Conservation (phyloP, 2,329 filamentous ascomycete species). For the Aspergillus pseudotamarii region DNA sequence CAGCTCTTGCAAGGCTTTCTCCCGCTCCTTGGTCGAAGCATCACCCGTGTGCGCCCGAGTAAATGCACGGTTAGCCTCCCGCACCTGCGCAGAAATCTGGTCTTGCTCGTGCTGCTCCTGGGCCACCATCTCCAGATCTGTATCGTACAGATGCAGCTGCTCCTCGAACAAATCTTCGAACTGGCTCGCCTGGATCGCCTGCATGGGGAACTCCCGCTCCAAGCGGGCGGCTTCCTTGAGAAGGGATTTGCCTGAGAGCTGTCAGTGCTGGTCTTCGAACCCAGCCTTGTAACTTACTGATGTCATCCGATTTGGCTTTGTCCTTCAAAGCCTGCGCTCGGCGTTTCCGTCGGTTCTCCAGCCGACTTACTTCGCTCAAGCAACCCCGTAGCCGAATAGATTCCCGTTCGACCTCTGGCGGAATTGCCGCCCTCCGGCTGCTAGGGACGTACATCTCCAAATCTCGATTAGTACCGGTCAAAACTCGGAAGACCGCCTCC, state of each 20-base stretch:
- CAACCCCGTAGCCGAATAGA: slow-evolving; percentile 75
- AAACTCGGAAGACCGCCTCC: slow-evolving; percentile 72
- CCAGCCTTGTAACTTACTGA: slow-evolving; percentile 56
- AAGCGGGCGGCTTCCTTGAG: slow-evolving; percentile 80
- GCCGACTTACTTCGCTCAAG: slow-evolving; percentile 80
- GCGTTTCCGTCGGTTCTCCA: slow-evolving; percentile 78
- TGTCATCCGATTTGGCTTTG: slow-evolving; percentile 83
- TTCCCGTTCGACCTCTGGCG: slow-evolving; percentile 77
- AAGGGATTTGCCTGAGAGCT: slow-evolving; percentile 66
- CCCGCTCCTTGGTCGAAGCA: slow-evolving; percentile 70
- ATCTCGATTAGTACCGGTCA: slow-evolving; percentile 77
- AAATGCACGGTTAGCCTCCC: slow-evolving; percentile 78
- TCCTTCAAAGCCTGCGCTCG: slow-evolving; percentile 78
- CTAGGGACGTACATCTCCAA: slow-evolving; percentile 89
- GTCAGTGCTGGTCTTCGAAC: neutral
- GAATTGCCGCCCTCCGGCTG: slow-evolving; percentile 76
- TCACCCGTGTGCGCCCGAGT: slow-evolving; percentile 71
- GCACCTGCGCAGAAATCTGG: slow-evolving; percentile 67
- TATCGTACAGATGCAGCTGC: slow-evolving; percentile 78
- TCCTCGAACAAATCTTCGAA: slow-evolving; percentile 91
- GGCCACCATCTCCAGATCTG: slow-evolving; percentile 70
- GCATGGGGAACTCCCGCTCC: slow-evolving; percentile 83
- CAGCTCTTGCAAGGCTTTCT: slow-evolving; percentile 81
- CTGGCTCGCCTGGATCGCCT: slow-evolving; percentile 80
- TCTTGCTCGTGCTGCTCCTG: slow-evolving; percentile 78